These are phyloP conservation scores for Podospora australis DNA, from an alignment of 495 filamentous ascomycete genomes.

Conservation along the genomic window DNA sequence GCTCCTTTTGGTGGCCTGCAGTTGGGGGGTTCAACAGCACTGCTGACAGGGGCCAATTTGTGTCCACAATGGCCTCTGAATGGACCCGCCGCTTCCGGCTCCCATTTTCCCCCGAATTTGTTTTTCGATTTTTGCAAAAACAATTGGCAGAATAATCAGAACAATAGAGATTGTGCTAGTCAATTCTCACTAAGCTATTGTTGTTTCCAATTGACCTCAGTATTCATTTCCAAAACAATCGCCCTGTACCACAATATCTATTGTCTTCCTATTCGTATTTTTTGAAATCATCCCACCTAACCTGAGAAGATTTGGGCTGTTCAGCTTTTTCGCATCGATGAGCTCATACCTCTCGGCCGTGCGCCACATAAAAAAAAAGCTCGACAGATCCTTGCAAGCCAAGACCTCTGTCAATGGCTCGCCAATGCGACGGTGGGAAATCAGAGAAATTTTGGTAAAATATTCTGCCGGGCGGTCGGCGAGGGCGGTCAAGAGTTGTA, in stretches of 20 bases:
- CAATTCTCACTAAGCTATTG: background rate
- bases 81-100: constrained; percentile 16
- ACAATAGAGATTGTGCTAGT: too few relatives aligned
- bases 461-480: constrained; percentile 19
- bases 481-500: background rate
- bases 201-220: background rate
- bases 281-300: too few relatives aligned
- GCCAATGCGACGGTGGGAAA: background rate
- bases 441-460: background rate
- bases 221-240: too few relatives aligned
- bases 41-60: constrained; percentile 1
- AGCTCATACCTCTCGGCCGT: constrained; percentile 7
- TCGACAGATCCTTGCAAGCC: constrained; percentile 1
- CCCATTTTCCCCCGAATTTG: background rate
- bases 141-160: too few relatives aligned
- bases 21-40: too few relatives aligned
- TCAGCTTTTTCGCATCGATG: constrained; percentile 1
- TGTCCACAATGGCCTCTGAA: constrained; percentile 15
- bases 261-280: background rate
- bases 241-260: too few relatives aligned
- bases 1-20: constrained; percentile 13
- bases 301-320: too few relatives aligned
- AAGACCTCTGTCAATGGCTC: constrained; percentile 3
- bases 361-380: constrained; percentile 7
- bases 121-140: background rate